Conservation (phyloP, 176 grass and related monocot species). For the Bonia amplexicaulis region DNA sequence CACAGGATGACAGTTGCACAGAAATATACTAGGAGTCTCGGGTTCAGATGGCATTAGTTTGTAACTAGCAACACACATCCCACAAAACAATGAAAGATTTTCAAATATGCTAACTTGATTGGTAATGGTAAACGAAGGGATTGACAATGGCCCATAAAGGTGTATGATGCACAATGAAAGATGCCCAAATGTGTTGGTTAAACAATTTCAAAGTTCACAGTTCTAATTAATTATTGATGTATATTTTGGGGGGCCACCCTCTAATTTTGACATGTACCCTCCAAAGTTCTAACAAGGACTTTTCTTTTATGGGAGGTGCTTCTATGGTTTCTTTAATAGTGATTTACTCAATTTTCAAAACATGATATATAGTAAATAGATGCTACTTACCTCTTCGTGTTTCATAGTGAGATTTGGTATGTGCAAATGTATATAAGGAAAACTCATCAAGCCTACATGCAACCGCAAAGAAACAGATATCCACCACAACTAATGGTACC, state of each 20-base stretch:
- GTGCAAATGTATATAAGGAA: not conserved
- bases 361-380: too few species aligned
- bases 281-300: not conserved
- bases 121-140: slow-evolving; percentile 13
- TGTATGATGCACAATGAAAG: not conserved
- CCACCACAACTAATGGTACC: not conserved
- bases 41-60: not conserved
- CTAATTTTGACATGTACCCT: not conserved
- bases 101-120: slow-evolving; percentile 5
- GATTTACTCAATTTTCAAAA: too few species aligned
- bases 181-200: not conserved
- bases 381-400: too few species aligned
- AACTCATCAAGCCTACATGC: not conserved
- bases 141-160: not conserved
- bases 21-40: not conserved
- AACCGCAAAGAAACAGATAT: slow-evolving; percentile 14
- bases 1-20: not conserved
- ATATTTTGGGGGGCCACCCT: not conserved
- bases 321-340: too few species aligned
- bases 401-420: not conserved
- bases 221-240: not conserved
- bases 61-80: not conserved
- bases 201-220: not conserved
- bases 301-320: not conserved
- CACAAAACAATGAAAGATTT: not conserved